Evolutionary conservation across 768 basidiomycete species (phyloP).

Genomic region (Phlebiopsis flavidoalba): DNA sequence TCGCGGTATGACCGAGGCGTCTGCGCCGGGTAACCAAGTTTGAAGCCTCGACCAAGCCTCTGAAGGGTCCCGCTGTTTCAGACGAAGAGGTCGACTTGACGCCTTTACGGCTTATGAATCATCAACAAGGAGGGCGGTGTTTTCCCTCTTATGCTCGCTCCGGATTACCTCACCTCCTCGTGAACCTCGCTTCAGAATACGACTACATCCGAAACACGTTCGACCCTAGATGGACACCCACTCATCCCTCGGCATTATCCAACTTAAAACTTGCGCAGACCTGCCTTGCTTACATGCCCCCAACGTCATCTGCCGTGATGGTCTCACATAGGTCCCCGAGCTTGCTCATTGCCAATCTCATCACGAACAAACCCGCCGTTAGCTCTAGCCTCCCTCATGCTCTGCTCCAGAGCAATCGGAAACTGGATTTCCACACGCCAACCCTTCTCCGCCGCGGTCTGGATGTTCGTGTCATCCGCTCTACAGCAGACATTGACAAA

Average conservation of each 20-base stretch:
- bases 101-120: conserved; percentile 92
- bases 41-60: conserved; percentile 20
- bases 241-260: conserved; percentile 80
- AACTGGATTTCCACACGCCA: conserved; percentile 85
- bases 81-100: conserved; percentile 71
- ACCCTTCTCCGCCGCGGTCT: conserved; percentile 88
- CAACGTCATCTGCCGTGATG: conserved; percentile 90
- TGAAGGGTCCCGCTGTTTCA: conserved; percentile 31
- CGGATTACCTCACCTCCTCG: conserved; percentile 91
- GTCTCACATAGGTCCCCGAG: conserved; percentile 96
- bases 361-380: conserved; percentile 96
- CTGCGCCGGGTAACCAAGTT: conserved; percentile 28
- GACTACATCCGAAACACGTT: conserved; percentile 85
- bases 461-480: conserved; percentile 78
- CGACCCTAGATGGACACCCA: conserved; percentile 62
- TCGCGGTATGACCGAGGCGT: conserved; percentile 69
- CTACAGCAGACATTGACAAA: conserved; percentile 64
- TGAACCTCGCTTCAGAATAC: conserved; percentile 89
- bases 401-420: conserved; percentile 79
- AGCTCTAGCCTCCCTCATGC: conserved; percentile 95
- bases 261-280: conserved; percentile 82
- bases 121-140: conserved; percentile 65
- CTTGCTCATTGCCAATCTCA: conserved; percentile 92
- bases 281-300: conserved; percentile 90
- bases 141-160: conserved; percentile 95